These are phyloP conservation scores for Ophioceras dolichostomum DNA, from an alignment of 2,329 filamentous ascomycete species.

Conservation along the genomic window DNA sequence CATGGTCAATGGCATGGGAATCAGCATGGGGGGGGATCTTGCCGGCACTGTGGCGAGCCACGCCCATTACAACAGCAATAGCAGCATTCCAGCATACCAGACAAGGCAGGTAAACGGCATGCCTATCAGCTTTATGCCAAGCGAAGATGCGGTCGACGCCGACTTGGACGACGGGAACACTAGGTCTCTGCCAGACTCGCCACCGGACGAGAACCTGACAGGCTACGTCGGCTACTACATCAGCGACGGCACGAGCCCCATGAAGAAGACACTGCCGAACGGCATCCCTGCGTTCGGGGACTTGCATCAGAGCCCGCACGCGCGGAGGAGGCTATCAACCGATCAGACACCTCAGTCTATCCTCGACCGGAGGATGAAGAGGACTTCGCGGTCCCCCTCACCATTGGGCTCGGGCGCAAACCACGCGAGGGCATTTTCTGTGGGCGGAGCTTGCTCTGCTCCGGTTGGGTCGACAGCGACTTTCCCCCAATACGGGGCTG, in stretches of 20 bases:
- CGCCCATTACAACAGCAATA: no score
- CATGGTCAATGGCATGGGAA: constrained; percentile 22
- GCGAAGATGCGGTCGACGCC: constrained; percentile 29
- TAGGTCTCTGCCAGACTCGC: constrained; percentile 27
- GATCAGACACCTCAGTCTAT: constrained; percentile 42
- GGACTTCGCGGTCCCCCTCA: constrained; percentile 43
- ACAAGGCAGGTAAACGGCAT: constrained; percentile 34
- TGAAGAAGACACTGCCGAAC: constrained; percentile 15
- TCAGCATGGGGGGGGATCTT: no score
- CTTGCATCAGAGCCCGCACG: constrained; percentile 23
- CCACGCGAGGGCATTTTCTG: constrained; percentile 32
- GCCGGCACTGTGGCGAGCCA: no score
- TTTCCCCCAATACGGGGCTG: constrained; percentile 16
- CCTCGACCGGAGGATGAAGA: constrained; percentile 38
- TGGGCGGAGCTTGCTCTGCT: constrained; percentile 24
- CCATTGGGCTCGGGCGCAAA: no score
- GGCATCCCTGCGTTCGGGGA: constrained; percentile 35
- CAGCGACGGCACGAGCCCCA: constrained; percentile 16
- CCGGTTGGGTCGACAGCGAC: constrained; percentile 23
- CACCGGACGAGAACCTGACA: constrained; percentile 33
- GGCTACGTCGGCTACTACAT: constrained; percentile 24
- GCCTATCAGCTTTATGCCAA: constrained; percentile 41
- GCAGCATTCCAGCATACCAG: constrained; percentile 19
- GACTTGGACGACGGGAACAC: constrained; percentile 33
- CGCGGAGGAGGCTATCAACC: constrained; percentile 34